Evolutionary conservation across 78 protist genomes (phyloP).

Genomic region (Dictyostelium purpureum): DNA sequence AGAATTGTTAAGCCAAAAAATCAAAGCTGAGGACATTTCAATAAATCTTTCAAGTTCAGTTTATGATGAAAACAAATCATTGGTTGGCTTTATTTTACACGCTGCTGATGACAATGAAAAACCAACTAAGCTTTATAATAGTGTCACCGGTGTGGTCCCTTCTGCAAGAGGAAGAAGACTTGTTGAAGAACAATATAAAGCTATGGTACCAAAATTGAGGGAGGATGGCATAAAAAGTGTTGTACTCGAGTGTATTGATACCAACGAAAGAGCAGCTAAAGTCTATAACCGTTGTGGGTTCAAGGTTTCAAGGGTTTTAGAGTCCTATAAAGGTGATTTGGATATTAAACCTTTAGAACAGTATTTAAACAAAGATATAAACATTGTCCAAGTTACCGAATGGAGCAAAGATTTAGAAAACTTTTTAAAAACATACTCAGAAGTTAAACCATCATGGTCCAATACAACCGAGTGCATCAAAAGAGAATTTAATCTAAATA

Average conservation of each 20-base stretch:
- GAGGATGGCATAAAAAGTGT: background rate
- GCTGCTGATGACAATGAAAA: background rate
- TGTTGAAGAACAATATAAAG: background rate
- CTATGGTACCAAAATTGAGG: background rate
- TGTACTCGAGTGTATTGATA: background rate
- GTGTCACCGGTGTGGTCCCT: conserved; percentile 8
- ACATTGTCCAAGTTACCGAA: background rate
- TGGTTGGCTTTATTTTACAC: conserved; percentile 1
- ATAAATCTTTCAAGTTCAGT: background rate
- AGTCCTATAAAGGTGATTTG: conserved; percentile 19
- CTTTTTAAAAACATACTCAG: background rate
- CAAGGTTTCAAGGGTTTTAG: background rate
- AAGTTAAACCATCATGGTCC: background rate
- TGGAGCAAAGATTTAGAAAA: background rate
- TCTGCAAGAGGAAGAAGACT: background rate
- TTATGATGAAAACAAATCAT: background rate
- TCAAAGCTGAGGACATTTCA: background rate
- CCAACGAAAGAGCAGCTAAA: background rate
- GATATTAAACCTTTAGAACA: no score
- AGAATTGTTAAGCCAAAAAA: background rate
- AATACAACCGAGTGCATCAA: background rate
- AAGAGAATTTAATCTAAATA: background rate
- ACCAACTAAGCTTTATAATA: background rate
- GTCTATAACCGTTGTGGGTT: conserved; percentile 13
- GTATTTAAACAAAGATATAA: background rate